Evolutionary conservation across 108 stramenopile species (phyloP).

Genomic region (Pseudonitzschia multiseries): DNA sequence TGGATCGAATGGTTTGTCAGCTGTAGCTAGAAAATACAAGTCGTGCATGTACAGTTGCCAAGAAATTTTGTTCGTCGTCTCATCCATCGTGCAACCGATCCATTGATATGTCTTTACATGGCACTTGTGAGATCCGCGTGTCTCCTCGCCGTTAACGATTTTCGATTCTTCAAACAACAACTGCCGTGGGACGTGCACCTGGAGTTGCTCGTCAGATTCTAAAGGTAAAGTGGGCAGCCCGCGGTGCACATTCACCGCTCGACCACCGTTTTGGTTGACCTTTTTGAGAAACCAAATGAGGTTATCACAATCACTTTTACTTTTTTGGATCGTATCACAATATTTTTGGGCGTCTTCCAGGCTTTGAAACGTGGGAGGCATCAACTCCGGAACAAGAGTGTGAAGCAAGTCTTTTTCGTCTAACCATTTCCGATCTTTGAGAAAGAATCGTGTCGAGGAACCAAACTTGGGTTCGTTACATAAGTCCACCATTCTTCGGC

Average conservation of each 20-base stretch:
- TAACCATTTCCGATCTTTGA: constrained; percentile 45
- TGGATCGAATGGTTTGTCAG: constrained; percentile 39
- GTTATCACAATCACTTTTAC: background rate
- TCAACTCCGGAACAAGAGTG: constrained; percentile 29
- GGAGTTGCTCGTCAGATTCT: constrained; percentile 33
- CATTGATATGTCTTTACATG: constrained; percentile 47
- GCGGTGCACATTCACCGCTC: constrained; percentile 27
- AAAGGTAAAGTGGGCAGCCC: constrained; percentile 18
- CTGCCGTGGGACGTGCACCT: constrained; percentile 43
- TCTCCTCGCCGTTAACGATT: constrained; percentile 15
- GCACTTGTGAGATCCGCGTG: constrained; percentile 27
- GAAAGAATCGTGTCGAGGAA: constrained; percentile 34
- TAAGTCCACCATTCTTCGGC: constrained; percentile 40
- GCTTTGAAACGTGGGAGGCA: constrained; percentile 43
- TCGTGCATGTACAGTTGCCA: constrained; percentile 44
- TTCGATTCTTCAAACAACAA: constrained; percentile 12
- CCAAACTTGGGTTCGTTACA: constrained; percentile 55
- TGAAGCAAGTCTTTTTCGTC: constrained; percentile 55
- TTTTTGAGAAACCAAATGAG: constrained; percentile 54
- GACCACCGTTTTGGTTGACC: constrained; percentile 46
- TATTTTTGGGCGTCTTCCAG: constrained; percentile 30
- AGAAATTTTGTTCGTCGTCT: background rate
- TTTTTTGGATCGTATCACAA: constrained; percentile 5
- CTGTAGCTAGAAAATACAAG: constrained; percentile 33
- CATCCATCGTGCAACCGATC: constrained; percentile 29